Base-by-base conservation (phyloP, 1,139 yeast species). In the Suhomyces bolitotheri region DNA sequence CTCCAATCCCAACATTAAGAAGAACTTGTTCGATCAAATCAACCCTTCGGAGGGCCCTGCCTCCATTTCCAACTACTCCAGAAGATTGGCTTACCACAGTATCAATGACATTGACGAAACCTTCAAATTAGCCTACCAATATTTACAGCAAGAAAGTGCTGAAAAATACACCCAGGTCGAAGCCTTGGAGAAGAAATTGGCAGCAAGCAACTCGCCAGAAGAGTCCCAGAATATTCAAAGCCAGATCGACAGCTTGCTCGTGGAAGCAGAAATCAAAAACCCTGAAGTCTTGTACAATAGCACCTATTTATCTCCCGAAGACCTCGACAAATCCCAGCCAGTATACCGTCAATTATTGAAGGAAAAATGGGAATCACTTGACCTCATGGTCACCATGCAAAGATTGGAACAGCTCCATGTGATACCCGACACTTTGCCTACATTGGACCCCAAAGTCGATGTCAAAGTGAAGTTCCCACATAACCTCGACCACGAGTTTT, bases 351-450 rank as follows among this genome's bases (percentile, higher is more conserved):
- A 78, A 32, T 67, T 78, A 44, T 77, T 86, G 38, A 66, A 76
- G 50, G 64, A 82, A 43, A 75, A 82, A 47, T 92, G 97, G 97
- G 74, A 77, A 55, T 60, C 69, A 7, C 70, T 81, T 46, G 82
- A 77, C 32, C 74, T 78, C 59, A 80, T 84, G 79, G 55, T 85
- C 36, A 66, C 80, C 37, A 84, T 87, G 87, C 97, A 92, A 66
- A 80, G 97, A 65, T 63, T 94, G 41, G 98, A 92, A 63, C 82
- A 86, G 41, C 66, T 89, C 47, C 76, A 76, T 34, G 88, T 88
- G 33, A 85, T 94, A 45, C 98, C 98, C 19, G 98, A 92, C 57
- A 89, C 97, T 2, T 58, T 92, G 56, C 94, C 97, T 16, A 88
- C 97, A 0, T 63, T 92, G 40, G 80, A 75, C n/a, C 97, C 98